Conservation (phyloP, 352 stramenopile species). For the Globisporangium spiculum region DNA sequence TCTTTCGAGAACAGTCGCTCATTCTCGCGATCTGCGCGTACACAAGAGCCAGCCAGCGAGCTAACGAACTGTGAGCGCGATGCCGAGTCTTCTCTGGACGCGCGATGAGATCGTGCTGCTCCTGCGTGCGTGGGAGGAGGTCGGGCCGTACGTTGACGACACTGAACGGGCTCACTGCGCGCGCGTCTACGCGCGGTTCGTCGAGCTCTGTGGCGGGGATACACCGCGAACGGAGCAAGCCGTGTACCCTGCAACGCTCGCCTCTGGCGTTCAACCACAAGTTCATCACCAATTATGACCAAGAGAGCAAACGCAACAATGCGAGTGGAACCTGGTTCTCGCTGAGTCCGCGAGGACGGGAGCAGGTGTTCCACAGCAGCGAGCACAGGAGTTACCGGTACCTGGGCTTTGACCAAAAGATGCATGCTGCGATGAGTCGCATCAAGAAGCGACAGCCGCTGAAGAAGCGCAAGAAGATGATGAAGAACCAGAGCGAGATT, state of each 20-base stretch:
- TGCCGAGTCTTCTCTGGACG: slow-evolving; percentile 4
- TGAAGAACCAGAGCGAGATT: background rate
- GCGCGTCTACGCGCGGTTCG: slow-evolving; percentile 5
- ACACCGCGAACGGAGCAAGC: slow-evolving; percentile 7
- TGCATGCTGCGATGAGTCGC: background rate
- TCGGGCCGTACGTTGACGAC: background rate
- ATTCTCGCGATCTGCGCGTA: background rate
- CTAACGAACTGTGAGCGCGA: background rate
- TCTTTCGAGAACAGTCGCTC: background rate
- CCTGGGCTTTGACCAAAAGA: background rate
- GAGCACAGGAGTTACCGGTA: background rate
- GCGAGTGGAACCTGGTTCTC: background rate
- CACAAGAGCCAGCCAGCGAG: background rate
- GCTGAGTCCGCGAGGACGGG: background rate
- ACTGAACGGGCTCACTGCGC: background rate
- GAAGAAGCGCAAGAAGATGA: background rate
- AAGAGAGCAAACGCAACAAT: background rate
- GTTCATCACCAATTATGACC: background rate
- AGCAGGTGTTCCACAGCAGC: background rate
- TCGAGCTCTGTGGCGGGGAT: background rate
- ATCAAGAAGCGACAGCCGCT: background rate
- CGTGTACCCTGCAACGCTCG: background rate
- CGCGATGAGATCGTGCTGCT: background rate
- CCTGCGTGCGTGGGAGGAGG: slow-evolving; percentile 8
- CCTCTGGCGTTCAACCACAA: slow-evolving; percentile 5